Evolutionary conservation across 306 rosid genomes (phyloP), one percentile per base, ranked within the genome.

Genomic region (Astragalus membranaceus): DNA sequence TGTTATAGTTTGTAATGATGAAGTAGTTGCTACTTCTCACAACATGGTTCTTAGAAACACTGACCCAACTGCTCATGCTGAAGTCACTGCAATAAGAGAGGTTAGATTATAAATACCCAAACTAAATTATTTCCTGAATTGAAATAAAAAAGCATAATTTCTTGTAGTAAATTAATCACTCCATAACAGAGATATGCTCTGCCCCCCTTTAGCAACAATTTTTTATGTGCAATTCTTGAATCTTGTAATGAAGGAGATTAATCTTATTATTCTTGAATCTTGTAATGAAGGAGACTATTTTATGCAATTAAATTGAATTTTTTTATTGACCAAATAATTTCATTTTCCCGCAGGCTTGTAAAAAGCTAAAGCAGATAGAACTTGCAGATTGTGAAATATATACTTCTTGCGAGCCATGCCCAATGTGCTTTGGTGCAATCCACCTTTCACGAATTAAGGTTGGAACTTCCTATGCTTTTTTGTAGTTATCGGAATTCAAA

Each of bases 381-480:
- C 98, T 94, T 32, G 80, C 98, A 15, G 87, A 88, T 37, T 94
- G 98, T 55, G 98, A 94, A 77, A 87, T 94, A 58, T 94, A 94
- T 75, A 80, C 98, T 33, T 94, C 98, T 8, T 94, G 98, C 41
- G 98, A 94, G 79, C 98, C 98, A 56, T 94, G 98, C 67, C 98
- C 98, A 43, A 90, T 88, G 98, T 93, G 98, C 84, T 93, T 90
- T 39, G 98, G 98, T 14, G 98, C 98, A 13, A 94, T 94, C 59
- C 98, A 94, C 77, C 98, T 94, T 49, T 94, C 98, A 53, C 76
- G 98, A 74, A 72, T 90, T 20, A 94, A 94, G 98, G 97, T 94
- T 66, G 63, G 64, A n/a, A n/a, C n/a, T n/a, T n/a, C n/a, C n/a
- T n/a, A n/a, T n/a, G n/a, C n/a, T n/a, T n/a, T n/a, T n/a, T n/a